phyloP scores from a whole-genome alignment of 2,329 filamentous ascomycete genomes.

The Neoscytalidium dimidiatum region DNA sequence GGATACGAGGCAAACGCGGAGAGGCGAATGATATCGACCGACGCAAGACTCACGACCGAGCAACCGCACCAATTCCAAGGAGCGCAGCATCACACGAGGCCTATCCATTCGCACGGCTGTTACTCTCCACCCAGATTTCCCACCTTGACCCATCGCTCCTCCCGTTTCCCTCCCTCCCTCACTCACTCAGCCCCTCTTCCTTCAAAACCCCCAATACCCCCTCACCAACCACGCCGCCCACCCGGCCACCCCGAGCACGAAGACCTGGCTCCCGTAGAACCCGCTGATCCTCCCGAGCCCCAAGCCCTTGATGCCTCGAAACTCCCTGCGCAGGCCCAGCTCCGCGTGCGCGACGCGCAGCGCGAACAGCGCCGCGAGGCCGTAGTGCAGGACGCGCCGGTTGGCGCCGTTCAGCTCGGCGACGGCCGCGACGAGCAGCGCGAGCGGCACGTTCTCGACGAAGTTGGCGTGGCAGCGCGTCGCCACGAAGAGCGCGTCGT shows the following conservation, averaged over 20 bases:
- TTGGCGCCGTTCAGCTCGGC: conserved; percentile 50
- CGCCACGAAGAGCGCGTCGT: conserved; percentile 34
- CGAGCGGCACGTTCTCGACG: conserved; percentile 46
- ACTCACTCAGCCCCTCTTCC: not conserved
- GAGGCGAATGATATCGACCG: too few relatives aligned
- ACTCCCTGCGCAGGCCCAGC: conserved; percentile 34
- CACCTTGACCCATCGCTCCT: too few relatives aligned
- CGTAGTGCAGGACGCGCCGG: conserved; percentile 39
- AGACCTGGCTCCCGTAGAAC: conserved; percentile 34
- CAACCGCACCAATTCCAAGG: too few relatives aligned
- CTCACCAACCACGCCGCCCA: conserved; percentile 35
- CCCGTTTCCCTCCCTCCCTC: not conserved
- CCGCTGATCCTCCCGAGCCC: conserved; percentile 31
- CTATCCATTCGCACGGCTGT: too few relatives aligned
- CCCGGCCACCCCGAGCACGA: conserved; percentile 31
- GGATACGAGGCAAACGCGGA: too few relatives aligned
- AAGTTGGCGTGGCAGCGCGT: conserved; percentile 45
- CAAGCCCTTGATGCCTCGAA: conserved; percentile 22
- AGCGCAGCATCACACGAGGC: too few relatives aligned
- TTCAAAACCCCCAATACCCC: conserved; percentile 28
- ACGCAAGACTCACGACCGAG: too few relatives aligned
- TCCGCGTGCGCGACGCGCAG: conserved; percentile 44
- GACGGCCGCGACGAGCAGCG: conserved; percentile 39
- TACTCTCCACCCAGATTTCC: too few relatives aligned
- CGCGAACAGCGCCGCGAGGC: conserved; percentile 41